Base-by-base conservation (phyloP, 257 asterid genomes). In the Scutellaria barbata region DNA sequence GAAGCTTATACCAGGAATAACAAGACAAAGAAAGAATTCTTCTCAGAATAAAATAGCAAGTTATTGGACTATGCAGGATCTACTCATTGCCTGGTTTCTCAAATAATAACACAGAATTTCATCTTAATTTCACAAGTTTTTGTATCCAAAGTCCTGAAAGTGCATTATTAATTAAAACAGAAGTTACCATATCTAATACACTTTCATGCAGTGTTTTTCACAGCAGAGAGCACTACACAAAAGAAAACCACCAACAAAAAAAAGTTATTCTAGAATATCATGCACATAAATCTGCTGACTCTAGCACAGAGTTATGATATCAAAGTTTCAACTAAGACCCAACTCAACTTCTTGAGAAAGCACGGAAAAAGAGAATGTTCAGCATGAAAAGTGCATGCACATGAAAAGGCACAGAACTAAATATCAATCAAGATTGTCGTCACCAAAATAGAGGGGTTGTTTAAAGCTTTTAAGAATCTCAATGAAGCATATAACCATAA, bases 281-380 rank as follows among this genome's bases (percentile, higher is more conserved):
- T 42, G 37, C 57, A 43, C 71, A 22, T 35, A 25, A 10, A 43
- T 30, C 58, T 58, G 48, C 74, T 5, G 37, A 53, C 40, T 52
- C 14, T 35, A 33, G 42, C 46, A 55, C 10, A 68, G n/a, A 53
- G 1, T 20, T 54, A 8, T 22, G 39, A 11, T 14, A 7, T 52
- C 5, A 0, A 30, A 30, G 35, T 30, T 30, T 59, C 62, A 66
- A 22, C 55, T 7, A 35, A 5, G 17, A 55, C 42, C 53, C 60
- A 74, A 67, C 48, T 37, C 53, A 75, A 48, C 61, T 63, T 55
- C 57, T 18, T n/a, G 3, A 57, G 48, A 51, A 59, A 30, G 25
- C 37, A 20, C 73, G 68, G 18, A 18, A 41, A 56, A 14, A 37
- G 51, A 63, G n/a, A 25, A 4, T 71, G 48, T 35, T 51, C 43